These are phyloP conservation scores for Erigeron canadensis DNA, from an alignment of 129 eudicot species.

Conservation along the genomic window DNA sequence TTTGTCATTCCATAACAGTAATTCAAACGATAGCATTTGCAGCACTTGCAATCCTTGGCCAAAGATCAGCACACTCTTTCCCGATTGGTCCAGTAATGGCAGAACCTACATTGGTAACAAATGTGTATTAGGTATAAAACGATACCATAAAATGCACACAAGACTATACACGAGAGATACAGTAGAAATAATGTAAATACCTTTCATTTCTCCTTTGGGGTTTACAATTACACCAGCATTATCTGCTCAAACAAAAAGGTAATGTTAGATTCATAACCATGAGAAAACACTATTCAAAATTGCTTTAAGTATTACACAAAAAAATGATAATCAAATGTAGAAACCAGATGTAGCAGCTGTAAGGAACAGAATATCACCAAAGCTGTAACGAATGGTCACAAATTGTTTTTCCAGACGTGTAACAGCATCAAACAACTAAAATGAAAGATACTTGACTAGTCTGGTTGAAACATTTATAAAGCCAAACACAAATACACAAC, in stretches of 20 bases:
- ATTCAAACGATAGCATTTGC: slow-evolving; percentile 61
- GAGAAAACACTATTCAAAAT: neutral
- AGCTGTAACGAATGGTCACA: slow-evolving; percentile 54
- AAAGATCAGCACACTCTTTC: slow-evolving; percentile 73
- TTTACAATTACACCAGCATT: slow-evolving; percentile 78
- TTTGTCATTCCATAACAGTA: neutral
- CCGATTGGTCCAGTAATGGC: slow-evolving; percentile 77
- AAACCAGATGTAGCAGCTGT: slow-evolving; percentile 49
- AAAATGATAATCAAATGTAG: slow-evolving; percentile 9
- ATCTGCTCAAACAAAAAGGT: slow-evolving; percentile 29
- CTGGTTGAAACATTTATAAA: slow-evolving; percentile 13
- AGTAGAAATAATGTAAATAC: slow-evolving; percentile 15
- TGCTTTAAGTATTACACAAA: no score
- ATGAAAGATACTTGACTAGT: slow-evolving; percentile 52
- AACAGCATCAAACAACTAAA: slow-evolving; percentile 45
- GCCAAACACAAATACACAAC: neutral
- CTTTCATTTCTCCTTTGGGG: slow-evolving; percentile 78
- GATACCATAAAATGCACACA: neutral
- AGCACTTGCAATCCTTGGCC: slow-evolving; percentile 75
- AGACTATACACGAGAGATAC: neutral
- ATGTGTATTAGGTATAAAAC: neutral
- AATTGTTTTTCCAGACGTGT: slow-evolving; percentile 45
- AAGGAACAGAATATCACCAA: slow-evolving; percentile 14
- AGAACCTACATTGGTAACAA: slow-evolving; percentile 35
- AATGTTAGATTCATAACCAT: neutral